These are phyloP conservation scores for Lophiostoma macrostomum DNA, from an alignment of 495 filamentous ascomycete species.

Conservation along the genomic window DNA sequence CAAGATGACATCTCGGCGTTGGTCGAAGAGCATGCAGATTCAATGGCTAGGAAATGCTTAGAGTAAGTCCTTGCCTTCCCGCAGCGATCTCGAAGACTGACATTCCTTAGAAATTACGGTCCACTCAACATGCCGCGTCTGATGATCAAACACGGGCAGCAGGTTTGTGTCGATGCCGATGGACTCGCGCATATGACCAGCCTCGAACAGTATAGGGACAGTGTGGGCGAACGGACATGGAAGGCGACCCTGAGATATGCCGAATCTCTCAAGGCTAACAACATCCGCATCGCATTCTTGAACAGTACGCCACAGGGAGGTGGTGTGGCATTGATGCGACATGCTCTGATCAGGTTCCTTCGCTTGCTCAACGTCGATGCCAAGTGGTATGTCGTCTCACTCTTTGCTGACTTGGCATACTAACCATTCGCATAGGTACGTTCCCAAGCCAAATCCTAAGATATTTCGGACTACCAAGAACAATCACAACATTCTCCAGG, in stretches of 20 bases:
- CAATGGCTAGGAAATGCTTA: conserved; percentile 78
- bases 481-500: conserved; percentile 90
- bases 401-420: not conserved
- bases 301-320: conserved; percentile 83
- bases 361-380: conserved; percentile 64
- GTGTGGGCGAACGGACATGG: conserved; percentile 64
- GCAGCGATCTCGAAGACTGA: conserved; percentile 19
- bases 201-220: conserved; percentile 61
- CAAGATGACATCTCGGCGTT: conserved; percentile 43
- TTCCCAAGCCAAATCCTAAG: conserved; percentile 79
- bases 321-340: conserved; percentile 85
- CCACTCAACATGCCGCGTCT: conserved; percentile 70
- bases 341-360: conserved; percentile 76
- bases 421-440: conserved; percentile 62
- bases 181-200: conserved; percentile 59
- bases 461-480: conserved; percentile 88
- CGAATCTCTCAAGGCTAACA: conserved; percentile 60
- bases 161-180: conserved; percentile 72
- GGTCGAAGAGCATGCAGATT: conserved; percentile 82
- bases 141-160: conserved; percentile 68
- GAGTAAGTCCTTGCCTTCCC: conserved; percentile 47
- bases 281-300: conserved; percentile 78
- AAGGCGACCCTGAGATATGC: conserved; percentile 65
- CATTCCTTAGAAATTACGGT: conserved; percentile 62
- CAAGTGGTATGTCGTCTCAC: conserved; percentile 65